These are phyloP conservation scores for Clarireedia homoeocarpa DNA, from an alignment of 2,329 filamentous ascomycete species.

Conservation along the genomic window DNA sequence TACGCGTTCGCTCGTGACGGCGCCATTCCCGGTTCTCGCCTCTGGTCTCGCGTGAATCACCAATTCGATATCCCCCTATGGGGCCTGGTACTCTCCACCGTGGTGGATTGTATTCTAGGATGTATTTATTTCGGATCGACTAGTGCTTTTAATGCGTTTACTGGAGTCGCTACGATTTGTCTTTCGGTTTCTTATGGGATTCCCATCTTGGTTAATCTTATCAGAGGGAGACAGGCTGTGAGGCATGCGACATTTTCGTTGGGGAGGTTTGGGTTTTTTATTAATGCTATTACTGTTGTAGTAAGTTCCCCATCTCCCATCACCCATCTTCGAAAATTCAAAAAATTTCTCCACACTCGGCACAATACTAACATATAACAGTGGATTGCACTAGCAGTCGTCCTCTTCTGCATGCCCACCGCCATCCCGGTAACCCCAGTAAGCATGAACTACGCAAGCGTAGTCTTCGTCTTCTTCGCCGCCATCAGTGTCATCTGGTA, in stretches of 20 bases:
- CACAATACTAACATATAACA: not conserved
- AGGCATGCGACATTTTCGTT: constrained; percentile 59
- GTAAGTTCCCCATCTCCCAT: not conserved
- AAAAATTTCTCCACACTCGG: not conserved
- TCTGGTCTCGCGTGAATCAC: constrained; percentile 60
- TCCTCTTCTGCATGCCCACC: constrained; percentile 71
- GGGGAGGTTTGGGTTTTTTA: constrained; percentile 57
- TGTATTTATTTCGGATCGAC: constrained; percentile 73
- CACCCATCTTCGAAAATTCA: not conserved
- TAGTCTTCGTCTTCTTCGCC: constrained; percentile 57
- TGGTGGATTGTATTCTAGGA: constrained; percentile 62
- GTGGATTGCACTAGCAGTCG: constrained; percentile 63
- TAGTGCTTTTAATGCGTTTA: constrained; percentile 73
- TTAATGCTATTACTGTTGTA: constrained; percentile 59
- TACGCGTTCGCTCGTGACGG: constrained; percentile 71
- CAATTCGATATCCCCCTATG: constrained; percentile 61
- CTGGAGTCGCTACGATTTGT: constrained; percentile 72
- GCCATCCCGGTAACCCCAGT: constrained; percentile 47
- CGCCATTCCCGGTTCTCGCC: constrained; percentile 59
- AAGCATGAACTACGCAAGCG: constrained; percentile 60
- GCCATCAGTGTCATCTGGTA: constrained; percentile 55
- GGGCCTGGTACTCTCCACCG: constrained; percentile 59
- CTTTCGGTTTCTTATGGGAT: constrained; percentile 68
- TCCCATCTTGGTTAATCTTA: constrained; percentile 63
- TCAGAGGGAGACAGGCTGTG: constrained; percentile 60